A percentile compares a stretch with the other conserved stretches of the same genome.
phyloP scores from a whole-genome alignment of 306 rosid species.

The Dryas alaskensis region DNA sequence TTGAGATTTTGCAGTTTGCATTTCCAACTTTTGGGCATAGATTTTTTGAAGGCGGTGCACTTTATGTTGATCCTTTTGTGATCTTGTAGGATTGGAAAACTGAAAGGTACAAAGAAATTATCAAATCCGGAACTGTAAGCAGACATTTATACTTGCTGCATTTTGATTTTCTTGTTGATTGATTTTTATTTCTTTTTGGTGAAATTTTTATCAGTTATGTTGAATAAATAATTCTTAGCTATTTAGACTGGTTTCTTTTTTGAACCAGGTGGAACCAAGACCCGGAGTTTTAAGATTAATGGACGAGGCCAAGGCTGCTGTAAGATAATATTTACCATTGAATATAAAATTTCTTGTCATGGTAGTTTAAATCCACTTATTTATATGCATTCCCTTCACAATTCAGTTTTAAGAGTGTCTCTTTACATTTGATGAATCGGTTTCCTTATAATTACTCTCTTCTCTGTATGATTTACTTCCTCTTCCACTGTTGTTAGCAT shows the following conservation, averaged over 20 bases:
- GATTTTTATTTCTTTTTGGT: not conserved
- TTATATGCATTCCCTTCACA: slow-evolving; percentile 15
- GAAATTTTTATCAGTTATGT: slow-evolving; percentile 1
- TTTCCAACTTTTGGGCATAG: not conserved
- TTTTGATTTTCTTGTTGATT: slow-evolving; percentile 1
- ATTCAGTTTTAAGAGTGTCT: slow-evolving; percentile 12
- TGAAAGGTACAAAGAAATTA: slow-evolving; percentile 87
- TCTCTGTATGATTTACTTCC: not conserved
- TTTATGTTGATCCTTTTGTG: slow-evolving; percentile 26
- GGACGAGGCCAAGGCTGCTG: slow-evolving; percentile 89
- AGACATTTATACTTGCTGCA: slow-evolving; percentile 19
- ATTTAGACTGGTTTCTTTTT: slow-evolving; percentile 8
- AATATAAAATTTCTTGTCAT: slow-evolving; percentile 19
- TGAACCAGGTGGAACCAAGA: slow-evolving; percentile 77
- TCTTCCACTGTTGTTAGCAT: not conserved
- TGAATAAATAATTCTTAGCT: slow-evolving; percentile 7
- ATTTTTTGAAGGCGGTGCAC: not conserved
- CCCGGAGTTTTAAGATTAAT: slow-evolving; percentile 92
- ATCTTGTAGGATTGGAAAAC: slow-evolving; percentile 91
- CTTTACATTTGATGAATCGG: slow-evolving; percentile 9
- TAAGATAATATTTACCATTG: slow-evolving; percentile 46
- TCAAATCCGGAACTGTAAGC: slow-evolving; percentile 96
- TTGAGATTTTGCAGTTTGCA: not conserved
- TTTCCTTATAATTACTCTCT: not conserved
- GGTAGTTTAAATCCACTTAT: slow-evolving; percentile 7